Percentiles rank a stretch among this genome's conserved stretches.
Evolutionary conservation across 805 yeast genomes (phyloP).

Genomic region (Saccharomyces jurei): DNA sequence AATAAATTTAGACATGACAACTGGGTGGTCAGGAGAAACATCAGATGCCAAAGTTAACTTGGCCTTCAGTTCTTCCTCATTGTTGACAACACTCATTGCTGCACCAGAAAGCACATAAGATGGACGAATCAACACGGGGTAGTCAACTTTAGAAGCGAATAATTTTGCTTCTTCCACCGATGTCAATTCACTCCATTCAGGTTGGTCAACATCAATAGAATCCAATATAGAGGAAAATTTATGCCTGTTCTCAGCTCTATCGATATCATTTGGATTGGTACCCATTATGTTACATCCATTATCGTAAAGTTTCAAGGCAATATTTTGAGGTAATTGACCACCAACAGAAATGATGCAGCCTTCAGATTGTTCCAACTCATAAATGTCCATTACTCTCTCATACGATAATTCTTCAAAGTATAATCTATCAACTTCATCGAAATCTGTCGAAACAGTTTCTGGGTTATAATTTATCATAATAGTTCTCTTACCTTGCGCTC

Average conservation of each 20-base stretch:
- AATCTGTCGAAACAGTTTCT: constrained; percentile 96
- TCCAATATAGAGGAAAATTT: constrained; percentile 92
- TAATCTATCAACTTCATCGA: constrained; percentile 94
- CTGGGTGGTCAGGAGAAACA: constrained; percentile 94
- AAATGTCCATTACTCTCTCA: constrained; percentile 95
- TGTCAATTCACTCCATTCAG: constrained; percentile 93
- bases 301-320: constrained; percentile 73
- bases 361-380: constrained; percentile 79
- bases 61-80: constrained; percentile 67
- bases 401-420: constrained; percentile 92
- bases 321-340: constrained; percentile 96
- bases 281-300: constrained; percentile 87
- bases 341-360: constrained; percentile 96
- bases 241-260: constrained; percentile 97
- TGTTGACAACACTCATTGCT: constrained; percentile 90
- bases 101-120: constrained; percentile 97
- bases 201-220: constrained; percentile 90
- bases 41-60: constrained; percentile 83
- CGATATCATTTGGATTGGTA: constrained; percentile 90
- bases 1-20: constrained; percentile 91
- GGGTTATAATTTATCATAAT: constrained; percentile 97
- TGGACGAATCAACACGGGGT: constrained; percentile 95
- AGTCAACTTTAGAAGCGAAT: constrained; percentile 81
- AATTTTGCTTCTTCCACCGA: constrained; percentile 75
- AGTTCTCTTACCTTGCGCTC: constrained; percentile 81